phyloP scores from a whole-genome alignment of 352 stramenopile species.

The Detonula confervacea region DNA sequence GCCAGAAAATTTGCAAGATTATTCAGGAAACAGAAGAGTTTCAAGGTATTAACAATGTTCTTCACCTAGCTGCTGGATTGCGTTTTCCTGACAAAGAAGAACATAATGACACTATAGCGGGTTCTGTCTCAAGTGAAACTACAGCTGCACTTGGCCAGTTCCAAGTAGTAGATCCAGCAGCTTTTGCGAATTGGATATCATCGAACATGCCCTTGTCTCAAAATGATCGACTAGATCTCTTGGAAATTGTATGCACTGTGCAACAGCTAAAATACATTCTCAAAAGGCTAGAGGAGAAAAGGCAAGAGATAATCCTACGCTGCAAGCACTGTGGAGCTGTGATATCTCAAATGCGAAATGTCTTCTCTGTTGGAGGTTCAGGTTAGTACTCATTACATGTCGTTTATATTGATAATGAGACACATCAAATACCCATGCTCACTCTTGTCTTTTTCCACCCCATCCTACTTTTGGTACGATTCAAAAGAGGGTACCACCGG shows the following conservation, averaged over 20 bases:
- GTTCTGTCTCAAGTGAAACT: not conserved
- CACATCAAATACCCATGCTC: no score
- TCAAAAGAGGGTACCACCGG: constrained; percentile 66
- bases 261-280: constrained; percentile 62
- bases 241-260: constrained; percentile 62
- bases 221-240: constrained; percentile 66
- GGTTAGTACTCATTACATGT: no score
- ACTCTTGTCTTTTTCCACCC: no score
- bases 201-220: constrained; percentile 73
- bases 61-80: constrained; percentile 48
- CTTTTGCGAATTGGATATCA: constrained; percentile 76
- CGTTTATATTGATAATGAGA: no score
- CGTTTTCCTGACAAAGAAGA: constrained; percentile 8
- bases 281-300: constrained; percentile 42
- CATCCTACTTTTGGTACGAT: no score
- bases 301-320: constrained; percentile 42
- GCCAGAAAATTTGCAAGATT: constrained; percentile 48
- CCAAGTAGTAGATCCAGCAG: constrained; percentile 51
- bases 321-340: constrained; percentile 64
- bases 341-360: constrained; percentile 49
- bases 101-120: constrained; percentile 9
- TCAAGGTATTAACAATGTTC: constrained; percentile 45
- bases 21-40: constrained; percentile 50
- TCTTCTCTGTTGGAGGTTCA: constrained; percentile 76
- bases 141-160: constrained; percentile 1